phyloP scores from a whole-genome alignment of 495 filamentous ascomycete species.

The Chaetomium fimeti region DNA sequence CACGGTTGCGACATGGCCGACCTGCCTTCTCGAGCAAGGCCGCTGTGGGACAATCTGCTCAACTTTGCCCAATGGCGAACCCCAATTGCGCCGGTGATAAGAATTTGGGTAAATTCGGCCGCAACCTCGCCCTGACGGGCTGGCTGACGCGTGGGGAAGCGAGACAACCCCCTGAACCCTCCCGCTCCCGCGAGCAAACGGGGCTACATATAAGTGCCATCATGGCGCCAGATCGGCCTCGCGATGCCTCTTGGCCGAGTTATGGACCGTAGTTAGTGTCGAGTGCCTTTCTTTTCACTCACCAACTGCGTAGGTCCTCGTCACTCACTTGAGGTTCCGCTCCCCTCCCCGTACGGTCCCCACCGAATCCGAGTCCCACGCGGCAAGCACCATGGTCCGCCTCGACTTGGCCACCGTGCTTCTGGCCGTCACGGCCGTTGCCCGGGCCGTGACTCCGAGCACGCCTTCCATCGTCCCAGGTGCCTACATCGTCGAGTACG shows the following conservation, averaged over 20 bases:
- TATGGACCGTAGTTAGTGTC: constrained; percentile 15
- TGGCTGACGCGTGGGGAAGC: constrained; percentile 15
- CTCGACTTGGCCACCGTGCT: constrained; percentile 33
- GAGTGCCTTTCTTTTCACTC: constrained; percentile 19
- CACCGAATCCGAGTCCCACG: background rate
- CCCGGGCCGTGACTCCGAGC: constrained; percentile 28
- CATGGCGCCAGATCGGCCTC: constrained; percentile 19
- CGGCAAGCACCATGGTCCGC: constrained; percentile 29
- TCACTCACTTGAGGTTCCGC: constrained; percentile 17
- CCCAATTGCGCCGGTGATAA: constrained; percentile 32
- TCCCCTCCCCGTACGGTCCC: constrained; percentile 1
- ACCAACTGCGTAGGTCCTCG: constrained; percentile 14
- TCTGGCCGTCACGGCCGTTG: constrained; percentile 36
- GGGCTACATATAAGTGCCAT: constrained; percentile 17
- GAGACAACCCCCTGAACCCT: constrained; percentile 2
- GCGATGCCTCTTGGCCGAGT: background rate
- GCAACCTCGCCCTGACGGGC: constrained; percentile 23
- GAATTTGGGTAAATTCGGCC: constrained; percentile 37
- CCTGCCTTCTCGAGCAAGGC: constrained; percentile 35
- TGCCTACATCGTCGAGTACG: constrained; percentile 52
- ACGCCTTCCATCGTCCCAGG: constrained; percentile 38
- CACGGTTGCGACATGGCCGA: constrained; percentile 30
- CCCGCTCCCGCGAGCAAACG: background rate
- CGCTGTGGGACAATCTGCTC: constrained; percentile 16
- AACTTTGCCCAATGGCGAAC: constrained; percentile 27